phyloP scores from a whole-genome alignment of 768 basidiomycete species.

The Hebeloma cylindrosporum region DNA sequence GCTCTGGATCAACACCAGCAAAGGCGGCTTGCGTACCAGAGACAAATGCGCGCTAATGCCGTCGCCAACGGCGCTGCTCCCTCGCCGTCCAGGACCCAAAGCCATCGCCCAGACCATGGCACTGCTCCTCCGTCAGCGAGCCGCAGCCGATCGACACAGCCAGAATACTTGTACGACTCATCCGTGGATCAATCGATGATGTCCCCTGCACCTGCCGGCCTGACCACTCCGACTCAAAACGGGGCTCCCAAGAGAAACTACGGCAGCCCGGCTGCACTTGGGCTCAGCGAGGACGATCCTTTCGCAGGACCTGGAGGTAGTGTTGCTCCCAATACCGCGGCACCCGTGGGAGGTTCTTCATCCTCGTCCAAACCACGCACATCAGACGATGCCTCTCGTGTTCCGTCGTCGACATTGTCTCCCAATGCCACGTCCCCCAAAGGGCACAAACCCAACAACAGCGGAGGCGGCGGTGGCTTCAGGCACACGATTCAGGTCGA shows the following conservation, averaged over 20 bases:
- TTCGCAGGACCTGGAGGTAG: conserved; percentile 51
- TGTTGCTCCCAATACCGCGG: conserved; percentile 15
- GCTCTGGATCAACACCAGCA: conserved; percentile 19
- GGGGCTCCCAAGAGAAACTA: conserved; percentile 21
- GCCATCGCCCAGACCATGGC: conserved; percentile 53
- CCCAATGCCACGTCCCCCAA: conserved; percentile 29
- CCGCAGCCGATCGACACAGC: conserved; percentile 61
- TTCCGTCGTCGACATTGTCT: conserved; percentile 8
- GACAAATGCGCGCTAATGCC: conserved; percentile 66
- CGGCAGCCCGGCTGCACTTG: conserved; percentile 35
- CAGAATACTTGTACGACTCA: conserved; percentile 76
- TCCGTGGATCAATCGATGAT: conserved; percentile 57
- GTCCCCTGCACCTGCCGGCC: conserved; percentile 24
- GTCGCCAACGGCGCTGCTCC: conserved; percentile 28
- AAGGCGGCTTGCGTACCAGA: conserved; percentile 31
- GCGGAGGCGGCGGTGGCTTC: conserved; percentile 43
- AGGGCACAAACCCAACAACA: conserved; percentile 49
- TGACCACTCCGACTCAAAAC: conserved; percentile 30
- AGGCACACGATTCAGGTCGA: conserved; percentile 97
- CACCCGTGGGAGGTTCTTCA: too few relatives aligned
- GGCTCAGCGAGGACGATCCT: conserved; percentile 67
- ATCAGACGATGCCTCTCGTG: conserved; percentile 17
- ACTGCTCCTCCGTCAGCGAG: conserved; percentile 35
- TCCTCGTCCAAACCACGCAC: conserved; percentile 12
- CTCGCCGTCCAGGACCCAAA: conserved; percentile 46